Percentiles rank a stretch among this genome's conserved stretches.
These are phyloP conservation scores for Sindora glabra DNA, from an alignment of 306 rosid species.

Conservation along the genomic window DNA sequence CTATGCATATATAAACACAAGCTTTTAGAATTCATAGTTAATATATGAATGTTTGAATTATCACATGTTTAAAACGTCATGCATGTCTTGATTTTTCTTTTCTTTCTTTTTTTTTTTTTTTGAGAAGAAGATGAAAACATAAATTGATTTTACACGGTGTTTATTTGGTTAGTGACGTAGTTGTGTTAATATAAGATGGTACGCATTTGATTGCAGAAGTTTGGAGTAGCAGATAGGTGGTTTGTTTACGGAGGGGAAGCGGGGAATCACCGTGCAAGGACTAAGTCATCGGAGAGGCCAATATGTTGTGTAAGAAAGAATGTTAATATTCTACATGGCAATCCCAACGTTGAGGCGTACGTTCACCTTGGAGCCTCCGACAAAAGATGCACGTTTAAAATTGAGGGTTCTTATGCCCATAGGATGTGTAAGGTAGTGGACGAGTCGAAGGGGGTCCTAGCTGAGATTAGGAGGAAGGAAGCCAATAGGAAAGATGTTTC, in stretches of 20 bases:
- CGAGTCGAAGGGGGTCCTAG: slow-evolving; percentile 41
- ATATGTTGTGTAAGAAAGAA: slow-evolving; percentile 52
- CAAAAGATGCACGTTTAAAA: slow-evolving; percentile 25
- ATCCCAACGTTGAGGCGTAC: slow-evolving; percentile 34
- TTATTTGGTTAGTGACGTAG: too few relatives aligned
- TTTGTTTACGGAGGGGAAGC: slow-evolving; percentile 58
- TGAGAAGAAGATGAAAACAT: too few relatives aligned
- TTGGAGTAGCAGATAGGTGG: slow-evolving; percentile 56
- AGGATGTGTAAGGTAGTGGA: slow-evolving; percentile 67
- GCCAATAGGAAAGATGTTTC: slow-evolving; percentile 41
- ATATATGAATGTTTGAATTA: too few relatives aligned
- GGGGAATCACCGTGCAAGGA: not conserved
- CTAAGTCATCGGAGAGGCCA: slow-evolving; percentile 29
- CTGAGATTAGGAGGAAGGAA: slow-evolving; percentile 70
- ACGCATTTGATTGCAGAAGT: slow-evolving; percentile 25
- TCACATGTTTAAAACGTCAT: too few relatives aligned
- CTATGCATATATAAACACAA: too few relatives aligned
- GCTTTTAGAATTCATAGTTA: too few relatives aligned
- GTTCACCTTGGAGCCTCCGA: slow-evolving; percentile 27
- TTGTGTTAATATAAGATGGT: too few relatives aligned
- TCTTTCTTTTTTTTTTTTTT: not conserved
- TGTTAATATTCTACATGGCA: slow-evolving; percentile 28
- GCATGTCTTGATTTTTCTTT: too few relatives aligned
- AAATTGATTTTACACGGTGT: too few relatives aligned
- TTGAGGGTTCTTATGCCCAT: slow-evolving; percentile 59